Base-by-base conservation (phyloP, 768 basidiomycete species). In the Gymnopilus dilepis region DNA sequence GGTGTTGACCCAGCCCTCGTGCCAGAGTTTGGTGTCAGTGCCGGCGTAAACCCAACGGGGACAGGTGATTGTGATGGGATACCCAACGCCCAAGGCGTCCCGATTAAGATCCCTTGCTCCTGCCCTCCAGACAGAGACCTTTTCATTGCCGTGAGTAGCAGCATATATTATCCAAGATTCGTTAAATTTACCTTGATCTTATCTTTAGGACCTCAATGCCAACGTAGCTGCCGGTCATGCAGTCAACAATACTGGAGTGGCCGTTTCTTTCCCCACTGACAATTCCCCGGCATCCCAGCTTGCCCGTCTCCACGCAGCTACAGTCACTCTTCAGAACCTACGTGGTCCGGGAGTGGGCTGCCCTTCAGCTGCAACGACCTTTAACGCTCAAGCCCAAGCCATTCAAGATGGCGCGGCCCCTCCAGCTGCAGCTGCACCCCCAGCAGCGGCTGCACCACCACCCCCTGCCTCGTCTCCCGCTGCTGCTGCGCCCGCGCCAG, bases 241-340 rank as follows among this genome's bases (percentile, higher is more conserved):
- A 3, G 80, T 87, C 37, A 87, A 90, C 73, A 91, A 91, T 71
- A 86, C 90, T 9, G 69, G 76, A 1, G 77, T 91, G 54, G 56
- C 70, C 15, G 74, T 91, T 2, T 78, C 82, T 13, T 93, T 89
- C 81, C 90, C 89, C 2, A 82, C 82, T 1, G 88, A 86, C 65
- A 75, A 79, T 64, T 85, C 83, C 6, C 79, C 77, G 58, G 73
- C 71, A 7, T 84, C 85, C 48, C 78, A 85, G 68, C 72, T 82
- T 45, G 77, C 85, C 0, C 85, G 90, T 31, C 76, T 92, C 60
- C 75, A 84, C 48, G 81, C 89, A 26, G 81, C 85, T 5, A 68
- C 86, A 11, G 81, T 89, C 37, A 88, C 90, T 6, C 76, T 92
- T n/a, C 91, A 92, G 76, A 92, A 92, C 72, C 71, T 92, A 41